phyloP scores from a whole-genome alignment of 2,329 filamentous ascomycete genomes.

The Phialemonium atrogriseum region DNA sequence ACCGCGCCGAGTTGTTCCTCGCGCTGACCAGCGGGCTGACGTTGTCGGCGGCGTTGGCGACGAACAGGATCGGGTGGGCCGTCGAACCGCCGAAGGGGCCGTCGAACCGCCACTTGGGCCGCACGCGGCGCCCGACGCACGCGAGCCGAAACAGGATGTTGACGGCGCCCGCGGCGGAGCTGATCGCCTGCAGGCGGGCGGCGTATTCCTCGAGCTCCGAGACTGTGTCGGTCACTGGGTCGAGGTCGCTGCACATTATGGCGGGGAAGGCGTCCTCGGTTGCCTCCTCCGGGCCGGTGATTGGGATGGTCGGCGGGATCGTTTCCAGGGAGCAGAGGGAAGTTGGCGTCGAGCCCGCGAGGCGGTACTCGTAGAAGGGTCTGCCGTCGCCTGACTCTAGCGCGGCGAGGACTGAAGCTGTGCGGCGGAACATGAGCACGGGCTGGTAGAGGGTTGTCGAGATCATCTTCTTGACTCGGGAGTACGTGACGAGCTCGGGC shows the following conservation, averaged over 20 bases:
- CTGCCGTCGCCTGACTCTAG: constrained; percentile 35
- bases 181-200: constrained; percentile 24
- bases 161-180: constrained; percentile 32
- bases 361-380: constrained; percentile 29
- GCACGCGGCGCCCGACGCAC: constrained; percentile 29
- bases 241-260: constrained; percentile 37
- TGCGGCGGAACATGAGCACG: constrained; percentile 27
- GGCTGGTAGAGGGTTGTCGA: constrained; percentile 36
- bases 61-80: constrained; percentile 32
- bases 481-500: constrained; percentile 42
- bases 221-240: constrained; percentile 19
- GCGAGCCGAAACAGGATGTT: constrained; percentile 30
- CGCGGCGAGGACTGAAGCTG: constrained; percentile 34
- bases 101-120: constrained; percentile 30
- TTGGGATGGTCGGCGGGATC: constrained; percentile 21
- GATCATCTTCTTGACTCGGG: constrained; percentile 33
- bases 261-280: constrained; percentile 34
- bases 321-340: constrained; percentile 21
- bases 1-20: constrained; percentile 32
- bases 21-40: constrained; percentile 35
- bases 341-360: constrained; percentile 6
- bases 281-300: constrained; percentile 19
- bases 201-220: constrained; percentile 26
- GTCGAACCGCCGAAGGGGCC: constrained; percentile 26
- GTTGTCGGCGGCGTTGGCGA: constrained; percentile 34